Evolutionary conservation across 202 grass and related monocot genomes (phyloP), one percentile per base, ranked within the genome.

Genomic region (Eragrostis tef): DNA sequence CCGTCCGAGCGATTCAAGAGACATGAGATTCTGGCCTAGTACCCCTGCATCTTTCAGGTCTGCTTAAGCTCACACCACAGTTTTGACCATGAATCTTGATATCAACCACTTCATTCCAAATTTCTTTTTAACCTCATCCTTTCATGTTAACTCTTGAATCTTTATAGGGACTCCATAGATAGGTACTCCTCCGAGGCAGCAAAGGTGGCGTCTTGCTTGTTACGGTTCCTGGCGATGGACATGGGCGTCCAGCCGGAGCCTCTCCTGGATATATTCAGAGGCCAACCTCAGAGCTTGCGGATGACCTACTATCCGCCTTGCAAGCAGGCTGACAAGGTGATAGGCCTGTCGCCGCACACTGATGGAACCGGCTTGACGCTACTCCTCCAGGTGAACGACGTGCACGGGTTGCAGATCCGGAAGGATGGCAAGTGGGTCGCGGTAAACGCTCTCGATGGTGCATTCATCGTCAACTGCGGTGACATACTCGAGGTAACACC

Each of bases 231-330:
- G 60, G 86, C 90, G 17, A 87, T 63, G 80, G 88, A 83, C 29
- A 49, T 97, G 13, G 90, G 88, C 8, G 57, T 86, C 44, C 64
- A 80, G 21, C 73, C 86, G 14, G 90, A 91, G 36, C 36, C 77
- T 17, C 58, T 96, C 24, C 63, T 63, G 11, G 64, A 53, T 9
- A 74, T 81, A 17, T 93, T 86, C 8, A n/a, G 66, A 29, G 66
- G 73, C 10, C 67, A 87, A 22, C 39, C 79, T 21, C 93, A 93
- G 31, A 57, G 53, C 14, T 27, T 97, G 24, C 88, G 88, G 51
- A 87, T 89, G 70, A 81, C 77, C 52, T 89, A 97, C 81, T 97
- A 97, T 11, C 90, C 93, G 3, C 86, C 93, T 9, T 93, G 93
- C 78, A 27, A 14, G 19, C 81, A 91, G 20, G 81, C 88, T 11